phyloP scores from a whole-genome alignment of 23 red algal species.

The Porphyridium purpureum region DNA sequence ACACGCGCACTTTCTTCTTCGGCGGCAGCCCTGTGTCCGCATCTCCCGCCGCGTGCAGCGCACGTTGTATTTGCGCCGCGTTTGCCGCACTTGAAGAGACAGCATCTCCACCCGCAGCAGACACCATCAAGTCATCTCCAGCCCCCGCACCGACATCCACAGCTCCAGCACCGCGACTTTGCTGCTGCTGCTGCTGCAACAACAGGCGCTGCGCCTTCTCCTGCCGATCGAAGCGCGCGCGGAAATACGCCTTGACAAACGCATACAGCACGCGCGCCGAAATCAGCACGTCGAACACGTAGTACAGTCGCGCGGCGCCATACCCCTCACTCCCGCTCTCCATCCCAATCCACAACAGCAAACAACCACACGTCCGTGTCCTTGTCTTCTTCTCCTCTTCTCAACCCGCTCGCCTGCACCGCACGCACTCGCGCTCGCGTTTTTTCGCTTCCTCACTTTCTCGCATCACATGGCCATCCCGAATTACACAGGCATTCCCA shows the following conservation, averaged over 20 bases:
- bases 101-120: background rate
- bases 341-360: too few relatives aligned
- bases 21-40: constrained; percentile 5
- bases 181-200: background rate
- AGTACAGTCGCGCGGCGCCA: too few relatives aligned
- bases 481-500: too few relatives aligned
- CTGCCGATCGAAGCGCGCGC: constrained; percentile 2
- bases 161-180: background rate
- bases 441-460: too few relatives aligned
- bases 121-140: constrained; percentile 3
- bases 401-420: too few relatives aligned
- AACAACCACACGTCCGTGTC: too few relatives aligned
- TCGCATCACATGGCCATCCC: too few relatives aligned
- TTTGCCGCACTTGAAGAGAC: background rate
- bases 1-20: constrained; percentile 50
- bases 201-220: background rate
- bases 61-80: constrained; percentile 1
- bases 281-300: constrained; percentile 9
- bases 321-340: too few relatives aligned
- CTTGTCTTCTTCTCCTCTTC: too few relatives aligned
- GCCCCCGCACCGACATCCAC: background rate
- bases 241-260: constrained; percentile 22
- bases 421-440: too few relatives aligned
- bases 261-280: constrained; percentile 15
- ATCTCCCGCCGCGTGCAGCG: constrained; percentile 1